A percentile compares a stretch with the other conserved stretches of the same genome.
Evolutionary conservation across 1,139 yeast species (phyloP).

Genomic region (Debaryomyces singareniensis): DNA sequence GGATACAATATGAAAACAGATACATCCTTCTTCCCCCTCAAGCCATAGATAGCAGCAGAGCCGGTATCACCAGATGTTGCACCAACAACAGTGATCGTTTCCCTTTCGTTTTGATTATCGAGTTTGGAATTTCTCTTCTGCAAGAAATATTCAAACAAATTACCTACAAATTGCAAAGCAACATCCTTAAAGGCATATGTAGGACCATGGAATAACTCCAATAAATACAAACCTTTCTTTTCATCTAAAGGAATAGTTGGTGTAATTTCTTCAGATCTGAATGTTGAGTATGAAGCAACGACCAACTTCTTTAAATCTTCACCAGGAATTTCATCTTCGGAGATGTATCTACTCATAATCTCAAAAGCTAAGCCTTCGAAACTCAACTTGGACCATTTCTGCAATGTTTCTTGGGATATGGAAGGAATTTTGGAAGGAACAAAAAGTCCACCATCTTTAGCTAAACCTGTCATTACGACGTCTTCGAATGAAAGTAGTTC

Average conservation of each 20-base stretch:
- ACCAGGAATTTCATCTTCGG: slow-evolving; percentile 62
- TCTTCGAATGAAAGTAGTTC: slow-evolving; percentile 76
- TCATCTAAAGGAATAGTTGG: slow-evolving; percentile 63
- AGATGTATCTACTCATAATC: slow-evolving; percentile 74
- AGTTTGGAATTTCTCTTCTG: slow-evolving; percentile 67
- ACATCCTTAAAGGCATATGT: slow-evolving; percentile 98
- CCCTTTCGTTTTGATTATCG: slow-evolving; percentile 54
- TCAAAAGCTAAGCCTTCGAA: slow-evolving; percentile 85
- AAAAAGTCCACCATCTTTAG: slow-evolving; percentile 93
- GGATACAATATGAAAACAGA: slow-evolving; percentile 95
- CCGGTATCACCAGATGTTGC: slow-evolving; percentile 99
- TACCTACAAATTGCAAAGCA: slow-evolving; percentile 96
- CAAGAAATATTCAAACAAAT: slow-evolving; percentile 87
- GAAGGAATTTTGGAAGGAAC: slow-evolving; percentile 79
- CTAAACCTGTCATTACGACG: slow-evolving; percentile 89
- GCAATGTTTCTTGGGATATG: slow-evolving; percentile 53
- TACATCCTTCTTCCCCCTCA: slow-evolving; percentile 93
- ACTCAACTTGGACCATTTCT: slow-evolving; percentile 64
- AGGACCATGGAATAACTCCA: slow-evolving; percentile 97
- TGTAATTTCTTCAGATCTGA: slow-evolving; percentile 79
- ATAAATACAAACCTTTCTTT: slow-evolving; percentile 57
- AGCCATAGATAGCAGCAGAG: slow-evolving; percentile 96
- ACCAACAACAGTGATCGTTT: slow-evolving; percentile 90
- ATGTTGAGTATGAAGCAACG: slow-evolving; percentile 75
- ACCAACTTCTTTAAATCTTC: slow-evolving; percentile 61